A percentile compares a stretch with the other conserved stretches of the same genome.
Conservation (phyloP, 208 protist genomes). For the Trypanosoma mega region DNA sequence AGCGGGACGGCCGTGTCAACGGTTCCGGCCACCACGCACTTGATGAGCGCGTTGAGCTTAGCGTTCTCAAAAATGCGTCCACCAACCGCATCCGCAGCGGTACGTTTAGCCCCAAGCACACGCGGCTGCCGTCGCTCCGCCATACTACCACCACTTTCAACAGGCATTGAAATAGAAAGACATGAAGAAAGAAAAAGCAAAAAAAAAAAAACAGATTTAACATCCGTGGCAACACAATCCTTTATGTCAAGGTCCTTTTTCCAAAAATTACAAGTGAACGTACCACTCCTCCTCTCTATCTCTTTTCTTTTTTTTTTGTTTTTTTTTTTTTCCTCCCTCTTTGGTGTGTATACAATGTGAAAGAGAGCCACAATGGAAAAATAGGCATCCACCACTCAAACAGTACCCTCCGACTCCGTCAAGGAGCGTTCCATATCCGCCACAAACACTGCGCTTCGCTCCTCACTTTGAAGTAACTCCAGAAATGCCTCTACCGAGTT, state of each 20-base stretch:
- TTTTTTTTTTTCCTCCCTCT: too few species aligned
- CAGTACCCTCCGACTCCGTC: too few species aligned
- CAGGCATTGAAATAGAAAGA: neutral
- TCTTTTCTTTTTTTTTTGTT: too few species aligned
- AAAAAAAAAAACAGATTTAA: constrained; percentile 8
- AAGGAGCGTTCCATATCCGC: too few species aligned
- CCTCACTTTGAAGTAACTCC: constrained; percentile 9
- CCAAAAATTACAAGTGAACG: too few species aligned
- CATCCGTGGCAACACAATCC: too few species aligned
- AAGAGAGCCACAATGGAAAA: neutral
- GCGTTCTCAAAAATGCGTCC: constrained; percentile 22
- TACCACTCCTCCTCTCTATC: too few species aligned
- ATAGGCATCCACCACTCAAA: too few species aligned
- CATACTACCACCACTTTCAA: constrained; percentile 5
- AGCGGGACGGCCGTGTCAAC: constrained; percentile 39
- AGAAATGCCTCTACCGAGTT: constrained; percentile 12
- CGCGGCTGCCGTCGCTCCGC: constrained; percentile 35
- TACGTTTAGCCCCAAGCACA: constrained; percentile 74
- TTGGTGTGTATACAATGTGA: neutral
- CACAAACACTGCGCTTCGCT: neutral
- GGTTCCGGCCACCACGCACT: constrained; percentile 33
- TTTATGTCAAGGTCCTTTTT: too few species aligned
- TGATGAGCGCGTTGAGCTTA: constrained; percentile 34
- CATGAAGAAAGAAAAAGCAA: constrained; percentile 5
- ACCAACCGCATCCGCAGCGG: constrained; percentile 46